A percentile compares a stretch with the other conserved stretches of the same genome.
phyloP scores from a whole-genome alignment of 176 grass and related monocot species.

The Olyra latifolia region DNA sequence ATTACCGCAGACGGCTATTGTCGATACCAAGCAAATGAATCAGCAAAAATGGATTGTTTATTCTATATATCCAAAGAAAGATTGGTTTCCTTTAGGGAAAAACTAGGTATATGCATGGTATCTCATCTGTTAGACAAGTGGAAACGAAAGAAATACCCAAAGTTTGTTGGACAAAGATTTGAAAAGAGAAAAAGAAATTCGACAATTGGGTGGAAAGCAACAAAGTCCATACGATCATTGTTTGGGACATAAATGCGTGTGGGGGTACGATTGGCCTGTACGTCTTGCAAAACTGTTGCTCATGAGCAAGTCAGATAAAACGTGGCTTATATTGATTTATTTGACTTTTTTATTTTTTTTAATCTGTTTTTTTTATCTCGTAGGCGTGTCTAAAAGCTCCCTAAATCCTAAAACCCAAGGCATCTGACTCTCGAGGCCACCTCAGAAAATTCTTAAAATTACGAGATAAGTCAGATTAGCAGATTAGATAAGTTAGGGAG shows the following conservation, averaged over 20 bases:
- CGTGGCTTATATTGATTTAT: too few relatives aligned
- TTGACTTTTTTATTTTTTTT: too few relatives aligned
- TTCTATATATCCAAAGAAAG: too few relatives aligned
- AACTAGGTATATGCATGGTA: background rate
- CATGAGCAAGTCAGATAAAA: too few relatives aligned
- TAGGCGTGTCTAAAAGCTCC: too few relatives aligned
- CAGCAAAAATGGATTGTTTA: too few relatives aligned
- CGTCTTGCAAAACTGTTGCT: background rate
- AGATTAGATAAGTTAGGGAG: too few relatives aligned
- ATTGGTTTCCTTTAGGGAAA: background rate
- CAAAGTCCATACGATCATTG: background rate
- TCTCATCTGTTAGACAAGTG: background rate
- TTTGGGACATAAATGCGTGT: background rate
- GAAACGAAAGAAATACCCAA: background rate
- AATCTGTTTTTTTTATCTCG: too few relatives aligned
- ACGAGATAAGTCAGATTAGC: too few relatives aligned
- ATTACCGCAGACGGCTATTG: background rate
- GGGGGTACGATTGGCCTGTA: slow-evolving; percentile 25
- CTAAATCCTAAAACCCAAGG: too few relatives aligned
- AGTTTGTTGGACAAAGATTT: background rate
- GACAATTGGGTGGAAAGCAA: background rate
- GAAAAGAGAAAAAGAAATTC: background rate
- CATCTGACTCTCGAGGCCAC: too few relatives aligned
- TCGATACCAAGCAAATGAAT: background rate
- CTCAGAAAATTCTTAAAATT: too few relatives aligned